A percentile compares a stretch with the other conserved stretches of the same genome.
Evolutionary conservation across 768 basidiomycete genomes (phyloP).

Genomic region (Leucosporidium yakuticum): DNA sequence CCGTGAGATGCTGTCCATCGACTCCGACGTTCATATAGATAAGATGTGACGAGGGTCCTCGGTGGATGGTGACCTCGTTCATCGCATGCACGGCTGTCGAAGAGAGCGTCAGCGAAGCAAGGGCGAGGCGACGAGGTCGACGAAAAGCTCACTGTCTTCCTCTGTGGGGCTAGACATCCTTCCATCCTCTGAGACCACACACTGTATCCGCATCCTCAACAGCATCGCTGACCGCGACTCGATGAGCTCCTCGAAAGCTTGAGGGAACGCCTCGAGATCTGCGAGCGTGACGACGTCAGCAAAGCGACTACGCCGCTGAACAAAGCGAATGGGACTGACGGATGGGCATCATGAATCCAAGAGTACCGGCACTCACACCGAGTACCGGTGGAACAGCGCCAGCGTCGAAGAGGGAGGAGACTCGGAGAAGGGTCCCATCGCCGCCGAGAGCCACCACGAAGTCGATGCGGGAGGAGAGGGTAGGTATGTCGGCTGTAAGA

Average conservation of each 20-base stretch:
- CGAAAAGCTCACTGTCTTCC: background rate
- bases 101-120: background rate
- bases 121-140: background rate
- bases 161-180: slow-evolving; percentile 36
- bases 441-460: slow-evolving; percentile 87
- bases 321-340: slow-evolving; percentile 54
- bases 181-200: slow-evolving; percentile 59
- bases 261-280: slow-evolving; percentile 85
- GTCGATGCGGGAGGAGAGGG: slow-evolving; percentile 52
- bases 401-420: slow-evolving; percentile 79
- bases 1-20: slow-evolving; percentile 89
- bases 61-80: slow-evolving; percentile 91
- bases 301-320: background rate
- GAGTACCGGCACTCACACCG: slow-evolving; percentile 85
- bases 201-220: slow-evolving; percentile 83
- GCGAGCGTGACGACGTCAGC: background rate
- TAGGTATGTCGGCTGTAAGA: background rate
- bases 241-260: slow-evolving; percentile 72
- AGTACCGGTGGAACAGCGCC: slow-evolving; percentile 90
- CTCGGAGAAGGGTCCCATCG: slow-evolving; percentile 90
- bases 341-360: slow-evolving; percentile 89
- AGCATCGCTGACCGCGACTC: slow-evolving; percentile 72
- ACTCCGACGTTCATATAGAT: slow-evolving; percentile 91
- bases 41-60: slow-evolving; percentile 82
- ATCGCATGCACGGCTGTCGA: slow-evolving; percentile 71